Evolutionary conservation across 768 basidiomycete species (phyloP), one percentile per base, ranked within the genome.

Genomic region (Coprinopsis strossmayeri): DNA sequence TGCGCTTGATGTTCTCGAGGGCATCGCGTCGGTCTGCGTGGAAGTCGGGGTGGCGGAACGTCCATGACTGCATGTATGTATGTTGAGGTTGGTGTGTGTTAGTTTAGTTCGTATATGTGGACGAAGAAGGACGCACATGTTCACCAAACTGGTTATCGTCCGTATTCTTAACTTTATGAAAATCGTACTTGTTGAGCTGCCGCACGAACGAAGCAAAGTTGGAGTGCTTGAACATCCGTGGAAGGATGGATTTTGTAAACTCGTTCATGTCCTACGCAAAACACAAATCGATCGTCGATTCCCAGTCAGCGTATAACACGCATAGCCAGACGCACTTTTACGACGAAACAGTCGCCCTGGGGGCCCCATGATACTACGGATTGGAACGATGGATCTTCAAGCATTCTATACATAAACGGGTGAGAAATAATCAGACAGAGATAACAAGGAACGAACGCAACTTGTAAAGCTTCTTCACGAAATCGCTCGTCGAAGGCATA

Each of bases 141-240:
- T 79, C 82, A 11, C 76, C 75, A 52, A 73, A 90, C 53, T 82
- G 78, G 61, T 79, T 72, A 56, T 90, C 90, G 54, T 92, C 91
- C 1, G 81, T 82, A 58, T 88, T 91, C 66, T 93, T 94, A 54
- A 93, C 87, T 73, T 95, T 95, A 74, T 94, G 92, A 56, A 95
- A 95, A 67, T 94, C 92, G 62, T 95, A 95, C 65, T 94, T 95
- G 75, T 95, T 95, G 27, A 95, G 73, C 64, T 95, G 92, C 9
- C 91, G 78, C 3, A 95, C 92, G 61, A 95, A 95, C 46, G 78
- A 81, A 25, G 91, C 91, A 64, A 95, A 95, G 61, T 95, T 95
- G 5, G 87, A 91, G 62, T 95, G 91, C 64, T 94, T 93, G 80
- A 95, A 95, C 74, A 92, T 82, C 30, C 87, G 84, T 5, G 91